Percentiles rank a stretch among this genome's conserved stretches.
phyloP scores from a whole-genome alignment of 345 rosid species.

The Capsella bursapastoris region DNA sequence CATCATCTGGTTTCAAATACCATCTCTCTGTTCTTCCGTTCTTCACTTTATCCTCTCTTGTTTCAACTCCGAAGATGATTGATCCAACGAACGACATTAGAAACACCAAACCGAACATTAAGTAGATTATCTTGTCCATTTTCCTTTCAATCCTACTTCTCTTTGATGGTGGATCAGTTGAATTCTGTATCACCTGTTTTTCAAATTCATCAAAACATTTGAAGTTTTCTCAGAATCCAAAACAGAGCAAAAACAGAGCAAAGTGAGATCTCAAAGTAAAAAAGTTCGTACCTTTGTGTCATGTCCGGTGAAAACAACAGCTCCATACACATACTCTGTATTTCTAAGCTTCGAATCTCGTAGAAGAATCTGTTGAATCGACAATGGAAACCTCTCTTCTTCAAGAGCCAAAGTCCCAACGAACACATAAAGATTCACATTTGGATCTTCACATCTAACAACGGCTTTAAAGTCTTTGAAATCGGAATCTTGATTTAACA shows the following conservation, averaged over 20 bases:
- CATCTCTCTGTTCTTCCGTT: conserved; percentile 76
- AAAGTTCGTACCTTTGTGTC: conserved; percentile 67
- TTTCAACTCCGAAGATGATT: conserved; percentile 68
- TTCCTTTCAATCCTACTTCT: conserved; percentile 83
- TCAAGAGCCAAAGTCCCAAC: conserved; percentile 73
- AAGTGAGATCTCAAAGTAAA: neutral
- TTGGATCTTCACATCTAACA: conserved; percentile 89
- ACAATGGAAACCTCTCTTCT: conserved; percentile 65
- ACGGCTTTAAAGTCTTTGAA: conserved; percentile 66
- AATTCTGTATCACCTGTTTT: conserved; percentile 70
- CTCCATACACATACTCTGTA: conserved; percentile 82
- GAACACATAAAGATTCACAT: conserved; percentile 82
- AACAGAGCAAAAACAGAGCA: conserved; percentile 11
- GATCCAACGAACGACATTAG: conserved; percentile 71
- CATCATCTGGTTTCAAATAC: conserved; percentile 73
- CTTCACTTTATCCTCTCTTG: conserved; percentile 57
- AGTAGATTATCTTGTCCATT: conserved; percentile 79
- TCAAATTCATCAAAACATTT: conserved; percentile 1
- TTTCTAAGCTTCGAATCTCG: conserved; percentile 88
- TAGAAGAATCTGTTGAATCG: conserved; percentile 86
- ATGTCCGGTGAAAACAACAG: conserved; percentile 84
- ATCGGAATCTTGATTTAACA: conserved; percentile 60
- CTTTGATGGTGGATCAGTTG: conserved; percentile 90
- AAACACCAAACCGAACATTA: conserved; percentile 63
- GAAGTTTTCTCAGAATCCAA: neutral